Evolutionary conservation across 768 basidiomycete species (phyloP).

Genomic region (Leccinum boreale): DNA sequence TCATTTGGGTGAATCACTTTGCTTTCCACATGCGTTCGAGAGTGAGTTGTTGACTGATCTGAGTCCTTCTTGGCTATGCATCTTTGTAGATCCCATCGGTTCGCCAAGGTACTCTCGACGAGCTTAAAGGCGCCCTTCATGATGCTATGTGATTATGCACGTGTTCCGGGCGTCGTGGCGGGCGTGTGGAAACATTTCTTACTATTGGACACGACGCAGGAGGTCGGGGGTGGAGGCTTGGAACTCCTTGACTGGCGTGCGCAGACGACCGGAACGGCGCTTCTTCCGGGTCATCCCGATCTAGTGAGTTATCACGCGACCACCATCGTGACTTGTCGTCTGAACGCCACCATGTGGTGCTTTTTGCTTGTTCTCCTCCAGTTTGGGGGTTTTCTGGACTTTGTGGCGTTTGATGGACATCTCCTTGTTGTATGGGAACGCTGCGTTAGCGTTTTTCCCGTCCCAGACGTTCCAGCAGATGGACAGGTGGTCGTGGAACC

Average conservation of each 20-base stretch:
- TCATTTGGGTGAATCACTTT: conserved; percentile 1
- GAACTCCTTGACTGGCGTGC: conserved; percentile 30
- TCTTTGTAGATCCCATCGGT: conserved; percentile 10
- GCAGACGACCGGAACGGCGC: conserved; percentile 19
- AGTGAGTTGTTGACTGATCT: background rate
- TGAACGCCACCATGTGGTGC: background rate
- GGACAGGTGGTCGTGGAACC: conserved; percentile 21
- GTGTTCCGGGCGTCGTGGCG: conserved; percentile 20
- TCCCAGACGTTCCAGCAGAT: conserved; percentile 21
- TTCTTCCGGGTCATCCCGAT: conserved; percentile 22
- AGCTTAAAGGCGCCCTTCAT: conserved; percentile 20
- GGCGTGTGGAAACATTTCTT: conserved; percentile 24
- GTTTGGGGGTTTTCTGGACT: conserved; percentile 27
- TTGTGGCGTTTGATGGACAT: conserved; percentile 21
- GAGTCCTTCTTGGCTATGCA: background rate
- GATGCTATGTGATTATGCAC: conserved; percentile 21
- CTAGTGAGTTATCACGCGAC: conserved; percentile 13
- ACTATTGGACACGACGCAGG: conserved; percentile 22
- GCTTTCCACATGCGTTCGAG: background rate
- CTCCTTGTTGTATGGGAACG: conserved; percentile 28
- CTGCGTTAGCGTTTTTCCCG: conserved; percentile 24
- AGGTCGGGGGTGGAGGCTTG: conserved; percentile 17
- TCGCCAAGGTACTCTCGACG: conserved; percentile 20
- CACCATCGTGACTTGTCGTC: background rate
- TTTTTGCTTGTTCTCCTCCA: background rate